Base-by-base conservation (phyloP, 116 monocot genomes). In the Zostera marina region DNA sequence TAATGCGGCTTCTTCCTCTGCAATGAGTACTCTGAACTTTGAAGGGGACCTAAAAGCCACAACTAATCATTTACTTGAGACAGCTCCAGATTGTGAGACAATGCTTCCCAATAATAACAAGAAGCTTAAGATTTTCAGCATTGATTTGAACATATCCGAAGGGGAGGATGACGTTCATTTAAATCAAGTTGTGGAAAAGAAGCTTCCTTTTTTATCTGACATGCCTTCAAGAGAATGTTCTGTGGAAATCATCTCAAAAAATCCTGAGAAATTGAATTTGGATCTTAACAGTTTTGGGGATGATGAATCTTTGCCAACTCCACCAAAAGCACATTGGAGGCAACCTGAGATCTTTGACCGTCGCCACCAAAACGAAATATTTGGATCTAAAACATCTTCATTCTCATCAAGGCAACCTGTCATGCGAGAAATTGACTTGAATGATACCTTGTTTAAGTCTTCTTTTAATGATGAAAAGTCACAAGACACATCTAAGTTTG, bases 141-240 rank as follows among this genome's bases (percentile, higher is more conserved):
- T 94, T 47, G 93, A 88, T 67, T 61, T 94, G 71, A 94, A 94
- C 63, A 69, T 88, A 9, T 70, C 67, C 11, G 84, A 84, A 8
- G 60, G 52, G 45, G 78, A 70, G 16, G 60, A 72, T 63, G 79
- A 66, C 52, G 48, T 26, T n/a, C 60, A 26, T n/a, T 59, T 41
- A 8, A 58, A 73, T 54, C 67, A 55, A 0, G 16, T 58, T 11
- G 24, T 67, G 12, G 52, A 54, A 20, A 74, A 73, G 25, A 43
- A 60, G 15, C 7, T 54, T 1, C 71, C 68, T 58, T 45, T 46
- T 54, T 76, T 70, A 4, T 70, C 81, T 52, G 63, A 63, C 15
- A 25, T 78, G 12, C 72, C 72, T 49, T 82, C 74, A 11, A 62
- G 63, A 0, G 75, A 76, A 20, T 80, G 75, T 63, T 79, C 75